These are phyloP conservation scores for Gynostemma pentaphyllum DNA, from an alignment of 306 rosid genomes.

Conservation along the genomic window DNA sequence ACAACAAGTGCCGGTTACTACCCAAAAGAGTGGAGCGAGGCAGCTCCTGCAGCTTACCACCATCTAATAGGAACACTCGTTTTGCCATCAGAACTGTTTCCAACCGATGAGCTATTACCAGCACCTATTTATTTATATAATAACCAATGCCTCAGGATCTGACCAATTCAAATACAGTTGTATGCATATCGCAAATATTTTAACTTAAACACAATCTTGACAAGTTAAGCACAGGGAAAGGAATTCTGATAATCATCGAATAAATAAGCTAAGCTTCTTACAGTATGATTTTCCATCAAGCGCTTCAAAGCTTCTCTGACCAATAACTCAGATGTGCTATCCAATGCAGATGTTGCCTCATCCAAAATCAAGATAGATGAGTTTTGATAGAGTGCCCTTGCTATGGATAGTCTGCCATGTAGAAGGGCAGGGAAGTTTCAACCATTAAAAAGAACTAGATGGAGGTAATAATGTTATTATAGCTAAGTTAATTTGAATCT, in stretches of 20 bases:
- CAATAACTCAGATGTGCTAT: slow-evolving; percentile 62
- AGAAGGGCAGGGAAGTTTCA: slow-evolving; percentile 9
- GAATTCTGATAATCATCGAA: neutral
- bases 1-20: slow-evolving; percentile 20
- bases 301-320: slow-evolving; percentile 68
- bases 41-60: slow-evolving; percentile 68
- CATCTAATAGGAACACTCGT: slow-evolving; percentile 48
- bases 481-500: slow-evolving; percentile 5
- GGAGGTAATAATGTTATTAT: neutral
- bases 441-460: neutral
- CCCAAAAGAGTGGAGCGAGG: slow-evolving; percentile 29
- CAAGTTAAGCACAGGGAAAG: neutral
- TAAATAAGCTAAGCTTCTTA: slow-evolving; percentile 13
- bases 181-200: neutral
- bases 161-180: neutral
- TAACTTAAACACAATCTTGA: neutral
- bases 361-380: slow-evolving; percentile 71
- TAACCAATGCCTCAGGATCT: neutral
- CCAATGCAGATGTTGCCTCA: slow-evolving; percentile 89
- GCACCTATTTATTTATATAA: slow-evolving; percentile 33
- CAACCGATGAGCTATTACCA: slow-evolving; percentile 83
- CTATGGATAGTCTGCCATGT: slow-evolving; percentile 64
- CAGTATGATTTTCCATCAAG: slow-evolving; percentile 75
- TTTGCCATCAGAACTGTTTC: slow-evolving; percentile 82
- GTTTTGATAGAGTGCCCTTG: slow-evolving; percentile 71